A percentile compares a stretch with the other conserved stretches of the same genome.
Conservation (phyloP, 192 early-diverging fungal genomes). For the Geranomyces michiganensis region DNA sequence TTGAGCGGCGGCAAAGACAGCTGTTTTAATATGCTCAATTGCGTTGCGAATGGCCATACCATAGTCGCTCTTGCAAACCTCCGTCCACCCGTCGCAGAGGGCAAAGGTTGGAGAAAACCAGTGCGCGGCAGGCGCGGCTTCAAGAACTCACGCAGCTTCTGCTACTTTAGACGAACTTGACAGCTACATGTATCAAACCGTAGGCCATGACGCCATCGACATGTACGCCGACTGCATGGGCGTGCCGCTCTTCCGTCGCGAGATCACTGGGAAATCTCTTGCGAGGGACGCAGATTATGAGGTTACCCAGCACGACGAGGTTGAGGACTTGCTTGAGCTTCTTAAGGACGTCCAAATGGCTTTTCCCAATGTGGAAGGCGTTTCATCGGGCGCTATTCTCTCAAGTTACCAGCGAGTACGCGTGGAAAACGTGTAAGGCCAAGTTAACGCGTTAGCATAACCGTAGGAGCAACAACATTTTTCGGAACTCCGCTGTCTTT, state of each 20-base stretch:
- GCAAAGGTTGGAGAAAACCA: conserved; percentile 55
- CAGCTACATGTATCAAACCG: conserved; percentile 96
- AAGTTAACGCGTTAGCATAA: too few relatives aligned
- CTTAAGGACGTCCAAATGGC: conserved; percentile 63
- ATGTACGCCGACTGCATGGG: conserved; percentile 80
- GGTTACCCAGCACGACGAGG: conserved; percentile 78
- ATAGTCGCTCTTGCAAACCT: conserved; percentile 93
- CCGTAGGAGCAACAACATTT: too few relatives aligned
- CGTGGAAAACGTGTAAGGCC: conserved; percentile 86
- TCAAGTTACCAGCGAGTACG: conserved; percentile 97
- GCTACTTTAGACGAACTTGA: conserved; percentile 78
- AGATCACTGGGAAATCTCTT: conserved; percentile 72
- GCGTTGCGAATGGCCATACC: conserved; percentile 89
- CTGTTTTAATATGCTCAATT: conserved; percentile 94
- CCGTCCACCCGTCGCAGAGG: conserved; percentile 65
- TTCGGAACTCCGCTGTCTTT: too few relatives aligned
- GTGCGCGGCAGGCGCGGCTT: background rate
- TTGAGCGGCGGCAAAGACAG: conserved; percentile 91
- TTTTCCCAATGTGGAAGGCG: conserved; percentile 81
- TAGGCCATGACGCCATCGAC: conserved; percentile 89
- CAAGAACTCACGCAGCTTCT: background rate
- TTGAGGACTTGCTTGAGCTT: conserved; percentile 87
- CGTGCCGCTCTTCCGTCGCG: conserved; percentile 78
- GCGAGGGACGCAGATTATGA: conserved; percentile 69
- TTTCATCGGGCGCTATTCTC: conserved; percentile 93